Percentiles rank a stretch among this genome's conserved stretches.
phyloP scores from a whole-genome alignment of 495 filamentous ascomycete genomes.

The Neurospora sp. region DNA sequence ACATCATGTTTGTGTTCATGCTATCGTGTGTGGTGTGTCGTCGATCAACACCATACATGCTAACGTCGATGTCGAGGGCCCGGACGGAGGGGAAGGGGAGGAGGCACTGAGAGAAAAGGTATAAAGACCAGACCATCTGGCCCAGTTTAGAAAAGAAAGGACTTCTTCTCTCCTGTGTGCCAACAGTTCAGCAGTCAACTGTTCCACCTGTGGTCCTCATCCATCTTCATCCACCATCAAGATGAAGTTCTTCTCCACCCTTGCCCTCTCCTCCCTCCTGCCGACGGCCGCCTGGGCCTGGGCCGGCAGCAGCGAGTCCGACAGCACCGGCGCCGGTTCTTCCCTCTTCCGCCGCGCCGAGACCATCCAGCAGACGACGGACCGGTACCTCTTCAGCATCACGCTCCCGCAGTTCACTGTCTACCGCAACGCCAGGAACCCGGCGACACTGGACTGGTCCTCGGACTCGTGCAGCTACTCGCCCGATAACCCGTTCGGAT shows the following conservation, averaged over 20 bases:
- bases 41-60: background rate
- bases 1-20: background rate
- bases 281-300: background rate
- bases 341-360: conserved; percentile 4
- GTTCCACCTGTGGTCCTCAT: background rate
- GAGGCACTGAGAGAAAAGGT: background rate
- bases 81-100: background rate
- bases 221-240: background rate
- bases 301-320: background rate
- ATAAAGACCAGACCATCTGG: background rate
- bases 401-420: conserved; percentile 21
- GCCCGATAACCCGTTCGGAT: conserved; percentile 35
- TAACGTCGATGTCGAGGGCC: background rate
- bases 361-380: conserved; percentile 13
- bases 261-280: background rate
- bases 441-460: conserved; percentile 28
- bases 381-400: conserved; percentile 25
- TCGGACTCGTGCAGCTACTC: conserved; percentile 33
- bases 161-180: background rate
- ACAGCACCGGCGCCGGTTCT: background rate
- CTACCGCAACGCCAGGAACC: conserved; percentile 20
- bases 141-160: background rate
- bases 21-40: background rate
- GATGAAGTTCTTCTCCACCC: background rate
- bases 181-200: background rate